Conservation (phyloP, 2,329 filamentous ascomycete genomes). For the Colletotrichum acutatum region DNA sequence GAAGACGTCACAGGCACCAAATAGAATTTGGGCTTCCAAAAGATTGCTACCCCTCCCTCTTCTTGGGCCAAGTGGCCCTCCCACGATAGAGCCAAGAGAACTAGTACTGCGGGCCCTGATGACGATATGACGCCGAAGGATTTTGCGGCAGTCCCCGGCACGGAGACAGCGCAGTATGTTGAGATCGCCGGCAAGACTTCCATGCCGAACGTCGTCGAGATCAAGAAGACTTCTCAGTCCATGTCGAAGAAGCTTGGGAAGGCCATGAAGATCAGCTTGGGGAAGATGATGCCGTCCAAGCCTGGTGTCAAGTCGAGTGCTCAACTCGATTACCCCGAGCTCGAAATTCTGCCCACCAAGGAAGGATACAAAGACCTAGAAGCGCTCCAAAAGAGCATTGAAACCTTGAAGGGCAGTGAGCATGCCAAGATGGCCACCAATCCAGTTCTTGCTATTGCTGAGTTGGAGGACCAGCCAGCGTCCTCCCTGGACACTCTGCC, state of each 20-base stretch:
- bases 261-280: conserved; percentile 42
- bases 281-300: conserved; percentile 39
- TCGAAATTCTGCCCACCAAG: conserved; percentile 47
- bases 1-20: not conserved
- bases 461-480: conserved; percentile 10
- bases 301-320: not conserved
- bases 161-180: conserved; percentile 35
- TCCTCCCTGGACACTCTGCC: conserved; percentile 2
- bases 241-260: conserved; percentile 45
- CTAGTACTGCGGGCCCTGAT: conserved; percentile 36
- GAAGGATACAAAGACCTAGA: conserved; percentile 45
- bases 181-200: conserved; percentile 42
- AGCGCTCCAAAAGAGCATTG: conserved; percentile 46
- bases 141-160: conserved; percentile 41
- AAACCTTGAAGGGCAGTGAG: conserved; percentile 40
- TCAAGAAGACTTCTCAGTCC: conserved; percentile 37
- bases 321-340: conserved; percentile 48
- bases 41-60: conserved; percentile 38
- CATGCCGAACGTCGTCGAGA: conserved; percentile 2
- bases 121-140: conserved; percentile 44
- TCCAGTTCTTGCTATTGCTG: conserved; percentile 20
- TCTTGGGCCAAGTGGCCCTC: conserved; percentile 50
- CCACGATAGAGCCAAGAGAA: conserved; percentile 43
- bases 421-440: conserved; percentile 16
- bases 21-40: conserved; percentile 21